Conservation (phyloP, 257 asterid species). For the Cynanchum wilfordii region DNA sequence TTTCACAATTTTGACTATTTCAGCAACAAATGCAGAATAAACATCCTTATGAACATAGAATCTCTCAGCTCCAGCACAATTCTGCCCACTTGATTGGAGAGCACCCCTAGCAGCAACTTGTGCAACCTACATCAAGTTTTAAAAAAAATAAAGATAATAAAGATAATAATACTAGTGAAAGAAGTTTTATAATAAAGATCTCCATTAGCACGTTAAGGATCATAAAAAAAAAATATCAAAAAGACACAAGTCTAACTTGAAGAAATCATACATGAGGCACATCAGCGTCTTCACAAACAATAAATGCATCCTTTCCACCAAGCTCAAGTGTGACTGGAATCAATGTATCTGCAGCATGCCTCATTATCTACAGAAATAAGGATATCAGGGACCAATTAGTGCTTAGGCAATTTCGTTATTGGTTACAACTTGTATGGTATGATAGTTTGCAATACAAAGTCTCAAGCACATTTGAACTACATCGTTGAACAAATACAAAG, state of each 20-base stretch:
- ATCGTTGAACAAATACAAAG: background rate
- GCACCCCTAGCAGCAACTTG: slow-evolving; percentile 97
- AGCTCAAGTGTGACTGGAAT: slow-evolving; percentile 96
- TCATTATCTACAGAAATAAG: slow-evolving; percentile 66
- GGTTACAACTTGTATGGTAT: background rate
- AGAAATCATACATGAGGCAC: slow-evolving; percentile 67
- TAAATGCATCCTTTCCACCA: slow-evolving; percentile 97
- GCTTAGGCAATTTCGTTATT: background rate
- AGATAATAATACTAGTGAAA: background rate
- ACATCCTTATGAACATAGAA: slow-evolving; percentile 87
- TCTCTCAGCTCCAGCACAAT: slow-evolving; percentile 99
- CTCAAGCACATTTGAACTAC: background rate
- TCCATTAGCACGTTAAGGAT: slow-evolving; percentile 4
- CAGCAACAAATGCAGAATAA: slow-evolving; percentile 78
- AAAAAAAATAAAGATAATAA: no score
- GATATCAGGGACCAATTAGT: slow-evolving; percentile 9
- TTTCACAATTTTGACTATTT: slow-evolving; percentile 82
- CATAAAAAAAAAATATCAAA: slow-evolving; percentile 10
- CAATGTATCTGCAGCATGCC: slow-evolving; percentile 78
- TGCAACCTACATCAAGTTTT: slow-evolving; percentile 63
- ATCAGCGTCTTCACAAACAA: slow-evolving; percentile 92
- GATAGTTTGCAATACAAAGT: background rate
- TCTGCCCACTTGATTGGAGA: slow-evolving; percentile 95
- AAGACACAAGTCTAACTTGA: slow-evolving; percentile 10
- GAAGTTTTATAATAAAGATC: background rate